These are phyloP conservation scores for Durotheca rogersii DNA, from an alignment of 495 filamentous ascomycete species.

Conservation along the genomic window DNA sequence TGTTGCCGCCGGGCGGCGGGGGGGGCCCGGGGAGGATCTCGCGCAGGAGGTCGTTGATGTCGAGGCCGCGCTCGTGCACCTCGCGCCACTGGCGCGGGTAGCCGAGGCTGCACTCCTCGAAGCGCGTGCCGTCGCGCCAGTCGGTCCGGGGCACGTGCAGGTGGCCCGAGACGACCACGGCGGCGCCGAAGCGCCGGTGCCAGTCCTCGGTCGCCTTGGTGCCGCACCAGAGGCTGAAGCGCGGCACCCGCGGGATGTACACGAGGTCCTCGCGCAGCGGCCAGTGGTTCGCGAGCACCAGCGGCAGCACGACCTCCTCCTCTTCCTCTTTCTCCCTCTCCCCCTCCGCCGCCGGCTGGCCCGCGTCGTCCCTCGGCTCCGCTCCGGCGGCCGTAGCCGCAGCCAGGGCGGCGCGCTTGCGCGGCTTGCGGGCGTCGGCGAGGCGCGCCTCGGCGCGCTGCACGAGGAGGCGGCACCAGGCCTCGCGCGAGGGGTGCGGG, in stretches of 20 bases:
- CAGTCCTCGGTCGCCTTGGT: constrained; percentile 38
- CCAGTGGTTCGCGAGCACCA: constrained; percentile 38
- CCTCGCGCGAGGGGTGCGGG: constrained; percentile 34
- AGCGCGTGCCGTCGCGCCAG: constrained; percentile 37
- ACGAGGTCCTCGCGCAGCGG: constrained; percentile 40
- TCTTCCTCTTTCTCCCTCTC: background rate
- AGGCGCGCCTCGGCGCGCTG: constrained; percentile 24
- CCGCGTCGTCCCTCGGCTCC: constrained; percentile 8
- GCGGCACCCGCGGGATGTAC: constrained; percentile 34
- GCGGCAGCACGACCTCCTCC: background rate
- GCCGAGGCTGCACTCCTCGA: constrained; percentile 38
- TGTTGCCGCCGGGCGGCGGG: constrained; percentile 22
- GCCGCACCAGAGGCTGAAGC: constrained; percentile 40
- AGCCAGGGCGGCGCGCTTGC: no score
- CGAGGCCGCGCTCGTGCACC: constrained; percentile 21
- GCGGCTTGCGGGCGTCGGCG: constrained; percentile 4
- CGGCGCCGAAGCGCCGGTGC: constrained; percentile 34
- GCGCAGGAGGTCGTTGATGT: constrained; percentile 35
- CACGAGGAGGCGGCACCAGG: constrained; percentile 32
- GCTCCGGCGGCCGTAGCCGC: no score
- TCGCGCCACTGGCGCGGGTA: constrained; percentile 39
- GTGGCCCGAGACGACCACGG: constrained; percentile 38
- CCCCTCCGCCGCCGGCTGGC: background rate
- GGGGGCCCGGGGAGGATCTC: constrained; percentile 37
- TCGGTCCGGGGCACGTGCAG: constrained; percentile 40